Evolutionary conservation across 2,329 filamentous ascomycete species (phyloP).

Genomic region (Sarocladiaceae sp.): DNA sequence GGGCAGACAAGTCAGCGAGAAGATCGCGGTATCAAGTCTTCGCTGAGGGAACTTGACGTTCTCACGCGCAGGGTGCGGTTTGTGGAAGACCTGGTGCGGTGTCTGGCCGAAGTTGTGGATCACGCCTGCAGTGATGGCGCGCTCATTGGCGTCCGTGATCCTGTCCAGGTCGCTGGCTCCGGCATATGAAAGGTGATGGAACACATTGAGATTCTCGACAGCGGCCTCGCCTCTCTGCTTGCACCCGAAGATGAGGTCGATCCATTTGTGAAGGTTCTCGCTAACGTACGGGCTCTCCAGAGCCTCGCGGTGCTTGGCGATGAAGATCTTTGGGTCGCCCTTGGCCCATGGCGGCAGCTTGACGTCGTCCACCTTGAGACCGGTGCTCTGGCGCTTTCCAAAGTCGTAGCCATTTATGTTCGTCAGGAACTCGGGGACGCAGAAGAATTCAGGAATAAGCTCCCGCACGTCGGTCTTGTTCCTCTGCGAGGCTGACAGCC

Average conservation of each 20-base stretch:
- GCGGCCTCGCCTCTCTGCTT: conserved; percentile 94
- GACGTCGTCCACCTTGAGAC: conserved; percentile 77
- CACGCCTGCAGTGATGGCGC: conserved; percentile 85
- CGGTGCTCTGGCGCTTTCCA: conserved; percentile 77
- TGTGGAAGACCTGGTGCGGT: conserved; percentile 87
- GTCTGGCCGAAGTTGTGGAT: conserved; percentile 99
- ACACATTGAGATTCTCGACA: conserved; percentile 88
- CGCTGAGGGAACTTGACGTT: conserved; percentile 59
- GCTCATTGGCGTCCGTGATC: conserved; percentile 83
- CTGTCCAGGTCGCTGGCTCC: conserved; percentile 89
- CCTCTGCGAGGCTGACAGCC: conserved; percentile 82
- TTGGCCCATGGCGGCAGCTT: conserved; percentile 95
- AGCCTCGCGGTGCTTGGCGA: conserved; percentile 92
- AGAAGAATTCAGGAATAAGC: conserved; percentile 96
- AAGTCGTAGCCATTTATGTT: conserved; percentile 96
- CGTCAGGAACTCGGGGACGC: conserved; percentile 88
- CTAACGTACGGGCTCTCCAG: conserved; percentile 92
- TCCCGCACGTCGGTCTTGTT: conserved; percentile 95
- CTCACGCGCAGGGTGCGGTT: conserved; percentile 74
- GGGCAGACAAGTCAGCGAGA: conserved; percentile 72
- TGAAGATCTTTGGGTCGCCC: conserved; percentile 91
- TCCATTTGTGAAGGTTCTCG: conserved; percentile 87
- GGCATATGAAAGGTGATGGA: conserved; percentile 92
- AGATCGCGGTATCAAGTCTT: conserved; percentile 73
- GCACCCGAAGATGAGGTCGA: conserved; percentile 89